phyloP scores from a whole-genome alignment of 495 filamentous ascomycete genomes.

The Cercophora sp. region DNA sequence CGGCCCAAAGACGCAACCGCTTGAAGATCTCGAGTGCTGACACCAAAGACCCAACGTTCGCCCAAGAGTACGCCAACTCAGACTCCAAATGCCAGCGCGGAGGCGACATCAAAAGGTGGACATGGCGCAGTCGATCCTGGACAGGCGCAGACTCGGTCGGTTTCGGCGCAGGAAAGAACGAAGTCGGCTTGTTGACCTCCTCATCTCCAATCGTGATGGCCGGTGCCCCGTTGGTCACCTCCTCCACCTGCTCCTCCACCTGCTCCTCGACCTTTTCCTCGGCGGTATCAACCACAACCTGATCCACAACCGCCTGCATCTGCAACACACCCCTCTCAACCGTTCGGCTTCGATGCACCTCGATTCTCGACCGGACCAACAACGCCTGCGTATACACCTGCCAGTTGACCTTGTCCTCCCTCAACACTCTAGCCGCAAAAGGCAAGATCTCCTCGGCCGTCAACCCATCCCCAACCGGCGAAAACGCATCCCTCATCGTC shows the following conservation, averaged over 20 bases:
- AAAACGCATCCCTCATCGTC: slow-evolving; percentile 80
- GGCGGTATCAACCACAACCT: slow-evolving; percentile 84
- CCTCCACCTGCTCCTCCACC: slow-evolving; percentile 24
- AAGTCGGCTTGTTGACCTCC: slow-evolving; percentile 45
- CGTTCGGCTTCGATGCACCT: slow-evolving; percentile 79
- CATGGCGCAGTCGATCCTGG: slow-evolving; percentile 70
- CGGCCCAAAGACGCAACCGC: slow-evolving; percentile 89
- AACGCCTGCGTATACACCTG: slow-evolving; percentile 95
- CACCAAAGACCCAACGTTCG: slow-evolving; percentile 75
- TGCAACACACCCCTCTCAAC: slow-evolving; percentile 86
- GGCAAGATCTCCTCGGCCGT: slow-evolving; percentile 90
- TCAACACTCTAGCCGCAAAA: slow-evolving; percentile 82
- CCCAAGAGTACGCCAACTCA: slow-evolving; percentile 89
- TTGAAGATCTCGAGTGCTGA: slow-evolving; percentile 96
- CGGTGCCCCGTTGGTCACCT: too few relatives aligned
- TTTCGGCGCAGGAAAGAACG: slow-evolving; percentile 80
- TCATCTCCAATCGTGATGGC: slow-evolving; percentile 33
- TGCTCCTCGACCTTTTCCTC: slow-evolving; percentile 12
- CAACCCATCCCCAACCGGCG: slow-evolving; percentile 74
- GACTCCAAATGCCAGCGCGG: slow-evolving; percentile 91
- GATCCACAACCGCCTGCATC: slow-evolving; percentile 92
- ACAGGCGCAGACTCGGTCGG: slow-evolving; percentile 72
- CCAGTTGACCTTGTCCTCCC: slow-evolving; percentile 92
- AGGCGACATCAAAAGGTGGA: slow-evolving; percentile 76
- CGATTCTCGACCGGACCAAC: slow-evolving; percentile 81